Evolutionary conservation across 31 red algal species (phyloP).

Genomic region (Porphyra umbilicalis): DNA sequence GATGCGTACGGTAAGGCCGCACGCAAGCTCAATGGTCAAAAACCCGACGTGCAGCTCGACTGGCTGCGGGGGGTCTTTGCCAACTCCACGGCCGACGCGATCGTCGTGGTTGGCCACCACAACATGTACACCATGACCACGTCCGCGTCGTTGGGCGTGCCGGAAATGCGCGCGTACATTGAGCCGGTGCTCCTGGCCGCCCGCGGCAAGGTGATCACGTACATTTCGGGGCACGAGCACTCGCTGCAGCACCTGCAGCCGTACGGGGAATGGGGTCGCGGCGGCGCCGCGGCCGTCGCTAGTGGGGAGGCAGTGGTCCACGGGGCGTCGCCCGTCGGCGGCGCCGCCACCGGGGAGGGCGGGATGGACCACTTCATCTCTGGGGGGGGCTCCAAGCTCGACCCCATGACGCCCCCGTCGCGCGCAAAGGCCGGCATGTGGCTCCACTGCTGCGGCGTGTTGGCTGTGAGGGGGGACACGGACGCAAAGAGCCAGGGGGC

Average conservation of each 20-base stretch:
- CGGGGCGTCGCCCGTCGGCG: not conserved
- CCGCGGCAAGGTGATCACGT: constrained; percentile 28
- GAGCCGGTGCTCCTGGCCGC: constrained; percentile 39
- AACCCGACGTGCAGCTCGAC: constrained; percentile 11
- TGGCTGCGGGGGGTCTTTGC: constrained; percentile 32
- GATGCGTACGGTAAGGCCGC: constrained; percentile 29
- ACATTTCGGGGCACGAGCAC: constrained; percentile 74
- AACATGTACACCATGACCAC: constrained; percentile 64
- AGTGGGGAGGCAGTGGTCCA: not conserved
- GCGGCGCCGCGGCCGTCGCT: not conserved
- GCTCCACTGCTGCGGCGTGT: constrained; percentile 42
- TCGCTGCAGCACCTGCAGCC: constrained; percentile 75
- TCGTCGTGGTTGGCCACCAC: constrained; percentile 67
- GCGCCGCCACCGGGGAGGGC: not conserved
- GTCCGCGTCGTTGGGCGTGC: constrained; percentile 30
- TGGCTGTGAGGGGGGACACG: constrained; percentile 1
- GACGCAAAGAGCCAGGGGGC: not conserved
- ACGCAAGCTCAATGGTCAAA: constrained; percentile 7
- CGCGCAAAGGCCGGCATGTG: constrained; percentile 5
- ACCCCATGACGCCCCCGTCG: constrained; percentile 3
- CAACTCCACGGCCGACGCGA: constrained; percentile 6
- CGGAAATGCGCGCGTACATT: constrained; percentile 23
- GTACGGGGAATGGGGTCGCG: not conserved
- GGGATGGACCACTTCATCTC: constrained; percentile 50
- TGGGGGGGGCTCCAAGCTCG: constrained; percentile 59